A percentile compares a stretch with the other conserved stretches of the same genome.
Evolutionary conservation across 495 filamentous ascomycete species (phyloP).

Genomic region (Amniculicola lignicola): DNA sequence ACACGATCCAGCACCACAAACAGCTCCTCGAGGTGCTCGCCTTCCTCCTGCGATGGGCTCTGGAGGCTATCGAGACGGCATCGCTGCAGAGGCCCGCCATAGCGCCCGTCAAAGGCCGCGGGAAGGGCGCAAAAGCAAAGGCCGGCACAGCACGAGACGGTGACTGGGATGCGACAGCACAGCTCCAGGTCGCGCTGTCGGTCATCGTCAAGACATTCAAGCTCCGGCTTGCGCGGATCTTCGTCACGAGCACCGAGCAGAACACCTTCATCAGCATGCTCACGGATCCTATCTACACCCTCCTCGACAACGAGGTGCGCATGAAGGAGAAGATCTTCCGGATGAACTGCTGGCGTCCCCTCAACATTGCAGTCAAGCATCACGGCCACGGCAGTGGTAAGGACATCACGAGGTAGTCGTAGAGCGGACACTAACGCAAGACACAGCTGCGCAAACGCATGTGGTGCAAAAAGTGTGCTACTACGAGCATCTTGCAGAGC

Average conservation of each 20-base stretch:
- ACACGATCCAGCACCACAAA: slow-evolving; percentile 79
- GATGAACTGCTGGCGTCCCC: slow-evolving; percentile 95
- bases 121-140: slow-evolving; percentile 75
- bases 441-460: slow-evolving; percentile 85
- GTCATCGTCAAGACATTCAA: slow-evolving; percentile 95
- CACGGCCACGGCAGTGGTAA: slow-evolving; percentile 95
- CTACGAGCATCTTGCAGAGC: slow-evolving; percentile 95
- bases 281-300: slow-evolving; percentile 87
- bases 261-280: slow-evolving; percentile 92
- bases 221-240: slow-evolving; percentile 85
- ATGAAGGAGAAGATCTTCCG: slow-evolving; percentile 86
- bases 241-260: slow-evolving; percentile 92
- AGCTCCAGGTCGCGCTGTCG: slow-evolving; percentile 83
- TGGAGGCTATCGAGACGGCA: slow-evolving; percentile 88
- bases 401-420: slow-evolving; percentile 19
- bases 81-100: slow-evolving; percentile 81
- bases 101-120: slow-evolving; percentile 59
- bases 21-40: slow-evolving; percentile 89
- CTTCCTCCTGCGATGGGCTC: slow-evolving; percentile 91
- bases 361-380: slow-evolving; percentile 96
- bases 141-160: slow-evolving; percentile 59
- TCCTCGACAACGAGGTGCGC: slow-evolving; percentile 90
- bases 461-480: slow-evolving; percentile 97
- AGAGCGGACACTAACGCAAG: slow-evolving; percentile 24
- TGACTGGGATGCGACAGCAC: slow-evolving; percentile 81